Percentiles rank a stretch among this genome's conserved stretches.
Conservation (phyloP, 164 flowering plant genomes). For the Vitis rupestris region DNA sequence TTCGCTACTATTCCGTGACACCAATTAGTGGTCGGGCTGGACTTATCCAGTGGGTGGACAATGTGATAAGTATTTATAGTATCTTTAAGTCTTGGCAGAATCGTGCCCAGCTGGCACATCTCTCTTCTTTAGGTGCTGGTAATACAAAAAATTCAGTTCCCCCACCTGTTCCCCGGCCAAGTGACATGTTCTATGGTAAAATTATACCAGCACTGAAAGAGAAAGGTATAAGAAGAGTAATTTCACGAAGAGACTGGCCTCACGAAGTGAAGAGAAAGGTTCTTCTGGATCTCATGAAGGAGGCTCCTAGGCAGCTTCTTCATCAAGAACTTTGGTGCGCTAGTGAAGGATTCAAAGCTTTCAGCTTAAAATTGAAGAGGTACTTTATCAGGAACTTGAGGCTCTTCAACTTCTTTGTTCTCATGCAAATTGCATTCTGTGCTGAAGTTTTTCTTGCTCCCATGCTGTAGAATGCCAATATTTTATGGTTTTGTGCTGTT, state of each 20-base stretch:
- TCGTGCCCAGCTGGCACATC: conserved; percentile 65
- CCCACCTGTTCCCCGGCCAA: conserved; percentile 89
- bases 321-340: conserved; percentile 98
- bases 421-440: background rate
- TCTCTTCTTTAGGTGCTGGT: conserved; percentile 48
- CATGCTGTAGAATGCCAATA: background rate
- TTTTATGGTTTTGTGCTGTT: background rate
- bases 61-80: conserved; percentile 88
- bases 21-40: conserved; percentile 98
- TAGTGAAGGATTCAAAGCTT: conserved; percentile 94
- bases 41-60: conserved; percentile 96
- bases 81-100: conserved; percentile 94
- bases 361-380: conserved; percentile 89
- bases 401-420: background rate
- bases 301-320: conserved; percentile 87
- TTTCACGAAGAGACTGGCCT: conserved; percentile 98
- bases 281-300: conserved; percentile 90
- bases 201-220: conserved; percentile 98
- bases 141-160: conserved; percentile 47
- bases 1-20: conserved; percentile 95
- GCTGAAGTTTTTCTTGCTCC: background rate
- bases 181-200: conserved; percentile 98
- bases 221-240: conserved; percentile 94
- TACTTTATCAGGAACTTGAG: conserved; percentile 14
- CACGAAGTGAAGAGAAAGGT: conserved; percentile 96